Conservation (phyloP, 176 grass and related monocot genomes). For the Calamus simplicifolius region DNA sequence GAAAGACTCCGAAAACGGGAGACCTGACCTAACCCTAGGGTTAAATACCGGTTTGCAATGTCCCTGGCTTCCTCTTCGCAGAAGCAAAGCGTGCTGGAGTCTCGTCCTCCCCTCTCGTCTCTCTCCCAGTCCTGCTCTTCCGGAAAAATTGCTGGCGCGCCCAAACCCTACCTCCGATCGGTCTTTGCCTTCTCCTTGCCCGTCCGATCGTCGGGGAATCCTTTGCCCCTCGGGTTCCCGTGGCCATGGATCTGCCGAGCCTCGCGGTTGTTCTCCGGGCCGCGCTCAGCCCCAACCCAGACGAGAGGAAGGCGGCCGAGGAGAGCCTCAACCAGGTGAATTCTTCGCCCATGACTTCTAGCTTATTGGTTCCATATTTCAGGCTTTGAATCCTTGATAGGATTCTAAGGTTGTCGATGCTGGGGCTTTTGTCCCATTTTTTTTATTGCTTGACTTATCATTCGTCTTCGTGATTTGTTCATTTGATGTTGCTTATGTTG, state of each 20-base stretch:
- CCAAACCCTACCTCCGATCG: slow-evolving; percentile 3
- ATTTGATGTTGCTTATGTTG: no score
- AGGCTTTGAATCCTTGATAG: slow-evolving; percentile 1
- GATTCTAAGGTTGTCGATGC: no score
- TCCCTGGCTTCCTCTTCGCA: background rate
- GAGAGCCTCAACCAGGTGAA: slow-evolving; percentile 17
- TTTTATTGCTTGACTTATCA: no score
- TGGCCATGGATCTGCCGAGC: slow-evolving; percentile 11
- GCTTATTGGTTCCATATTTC: background rate
- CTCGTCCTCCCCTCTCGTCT: background rate
- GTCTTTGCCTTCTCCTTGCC: background rate
- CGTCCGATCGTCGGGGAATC: background rate
- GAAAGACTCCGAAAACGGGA: background rate
- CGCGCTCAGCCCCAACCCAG: slow-evolving; percentile 11
- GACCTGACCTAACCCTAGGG: slow-evolving; percentile 62
- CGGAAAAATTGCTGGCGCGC: slow-evolving; percentile 14
- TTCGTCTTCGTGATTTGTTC: no score
- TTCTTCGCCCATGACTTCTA: background rate
- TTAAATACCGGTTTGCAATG: slow-evolving; percentile 45
- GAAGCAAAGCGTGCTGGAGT: no score
- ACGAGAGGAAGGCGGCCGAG: slow-evolving; percentile 17
- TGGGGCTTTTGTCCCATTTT: no score
- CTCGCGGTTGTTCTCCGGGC: slow-evolving; percentile 18
- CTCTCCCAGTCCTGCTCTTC: slow-evolving; percentile 20
- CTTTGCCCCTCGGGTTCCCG: background rate